Evolutionary conservation across 495 filamentous ascomycete genomes (phyloP).

Genomic region (Amniculicola lignicola): DNA sequence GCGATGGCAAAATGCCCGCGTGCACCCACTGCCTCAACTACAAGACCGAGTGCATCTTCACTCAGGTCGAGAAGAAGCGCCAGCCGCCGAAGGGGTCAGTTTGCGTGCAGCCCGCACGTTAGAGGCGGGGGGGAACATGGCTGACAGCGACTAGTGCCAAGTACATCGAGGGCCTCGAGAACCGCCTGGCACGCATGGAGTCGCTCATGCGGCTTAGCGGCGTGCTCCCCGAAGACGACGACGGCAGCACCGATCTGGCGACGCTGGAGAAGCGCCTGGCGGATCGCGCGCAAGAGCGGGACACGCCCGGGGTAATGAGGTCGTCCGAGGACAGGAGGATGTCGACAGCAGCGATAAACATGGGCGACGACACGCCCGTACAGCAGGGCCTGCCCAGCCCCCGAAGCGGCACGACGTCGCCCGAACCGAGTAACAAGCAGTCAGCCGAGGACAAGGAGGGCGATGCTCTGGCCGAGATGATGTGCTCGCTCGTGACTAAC

Average conservation of each 20-base stretch:
- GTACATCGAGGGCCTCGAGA: conserved; percentile 97
- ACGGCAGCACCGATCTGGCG: conserved; percentile 82
- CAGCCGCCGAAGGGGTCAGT: conserved; percentile 93
- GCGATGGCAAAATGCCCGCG: conserved; percentile 91
- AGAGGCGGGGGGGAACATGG: too few species aligned
- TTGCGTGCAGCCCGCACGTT: conserved; percentile 2
- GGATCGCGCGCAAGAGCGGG: too few species aligned
- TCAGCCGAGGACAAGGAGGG: conserved; percentile 62
- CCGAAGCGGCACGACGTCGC: conserved; percentile 50
- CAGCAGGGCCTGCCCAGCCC: conserved; percentile 33
- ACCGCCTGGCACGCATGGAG: conserved; percentile 91
- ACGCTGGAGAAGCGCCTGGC: conserved; percentile 79
- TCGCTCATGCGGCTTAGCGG: conserved; percentile 81
- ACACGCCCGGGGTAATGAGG: too few species aligned
- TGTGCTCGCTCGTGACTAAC: conserved; percentile 98
- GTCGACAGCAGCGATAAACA: conserved; percentile 3
- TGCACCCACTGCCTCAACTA: conserved; percentile 98
- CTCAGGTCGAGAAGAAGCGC: conserved; percentile 97
- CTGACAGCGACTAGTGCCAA: conserved; percentile 64
- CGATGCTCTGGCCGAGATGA: conserved; percentile 92
- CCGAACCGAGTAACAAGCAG: conserved; percentile 45
- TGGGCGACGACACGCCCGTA: conserved; percentile 13
- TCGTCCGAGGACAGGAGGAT: conserved; percentile 13
- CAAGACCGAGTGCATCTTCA: conserved; percentile 97
- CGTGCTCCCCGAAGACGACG: conserved; percentile 80